Evolutionary conservation across 2,329 filamentous ascomycete species (phyloP), one percentile per base, ranked within the genome.

Genomic region (Chaetomiaceae sp.): DNA sequence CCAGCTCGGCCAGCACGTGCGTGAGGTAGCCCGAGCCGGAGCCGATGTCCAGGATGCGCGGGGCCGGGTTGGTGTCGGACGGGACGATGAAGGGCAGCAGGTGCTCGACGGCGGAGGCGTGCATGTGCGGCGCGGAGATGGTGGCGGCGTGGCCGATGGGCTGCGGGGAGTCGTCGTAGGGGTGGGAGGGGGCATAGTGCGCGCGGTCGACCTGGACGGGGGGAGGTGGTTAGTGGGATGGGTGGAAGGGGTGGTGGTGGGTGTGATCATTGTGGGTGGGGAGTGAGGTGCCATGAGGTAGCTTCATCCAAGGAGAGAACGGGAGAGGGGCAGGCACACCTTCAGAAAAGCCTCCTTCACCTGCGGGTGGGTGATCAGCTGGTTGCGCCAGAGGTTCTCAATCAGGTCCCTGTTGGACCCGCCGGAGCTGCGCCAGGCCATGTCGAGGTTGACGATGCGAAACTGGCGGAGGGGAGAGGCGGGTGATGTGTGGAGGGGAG

Each of bases 401-500:
- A 97, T 73, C 39, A 98, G 75, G 47, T 82, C 81, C 33, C 69
- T 67, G 64, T 97, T 96, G 22, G 81, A 79, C 4, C 69, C 68
- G 50, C 88, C 91, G 6, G 84, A 86, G 65, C 86, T 88, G 56
- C 81, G 79, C 93, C 93, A 98, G 49, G 91, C 90, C 93, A 98
- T 97, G 26, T 30, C 19, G 49, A 49, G n/a, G n/a, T n/a, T 65
- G 57, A 19, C 20, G 18, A 5, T 24, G 22, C 22, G 5, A 24
- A 24, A 15, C 7, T n/a, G 29, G 27, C 18, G 36, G 12, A 7
- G 11, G 6, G n/a, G 6, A 3, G 14, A 18, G 15, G 22, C 22
- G 12, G 22, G n/a, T 2, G 30, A 29, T 10, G 24, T 44, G 19
- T 49, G 17, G 14, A 18, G 14, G 20, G 17, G 1, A n/a, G n/a